Base-by-base conservation (phyloP, 495 filamentous ascomycete genomes). In the Aspergillus diversus region DNA sequence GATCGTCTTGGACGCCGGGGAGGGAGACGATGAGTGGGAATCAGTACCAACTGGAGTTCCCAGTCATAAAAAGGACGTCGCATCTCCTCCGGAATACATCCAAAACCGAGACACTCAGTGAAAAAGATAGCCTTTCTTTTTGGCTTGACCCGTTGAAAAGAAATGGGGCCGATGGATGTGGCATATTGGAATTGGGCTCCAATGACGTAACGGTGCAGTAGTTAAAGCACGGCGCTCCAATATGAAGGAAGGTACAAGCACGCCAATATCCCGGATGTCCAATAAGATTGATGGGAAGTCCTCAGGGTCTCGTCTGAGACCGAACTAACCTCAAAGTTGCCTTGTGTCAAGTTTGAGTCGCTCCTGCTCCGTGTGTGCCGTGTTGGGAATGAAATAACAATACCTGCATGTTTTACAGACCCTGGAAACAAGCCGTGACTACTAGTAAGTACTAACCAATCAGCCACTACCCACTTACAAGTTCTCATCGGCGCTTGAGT, bases 121-220 rank as follows among this genome's bases (percentile, higher is more conserved):
- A 27, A 27, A 27, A 27, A 27, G 21, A 27, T 27, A 2, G 1
- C 21, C 2, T 27, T 27, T 27, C 21, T 27, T 27, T 27, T 27
- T 27, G 21, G 21, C 21, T 27, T 27, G 21, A 27, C 21, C 21
- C 21, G 2, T 27, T 27, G 21, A 43, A 43, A 43, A 43, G 16
- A 49, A 49, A 49, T 16, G 17, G 17, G 17, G 11, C 17, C 39
- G 39, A 43, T 43, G 47, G 27, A 50, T 50, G 47, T 50, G 47
- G 47, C 47, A 50, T 50, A n/a, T 27, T 27, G 47, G 48, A 49
- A 49, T 53, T 58, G 55, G 61, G 54, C 61, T 57, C 31, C 54
- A 58, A 63, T 63, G 61, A 63, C 61, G 61, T 63, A 58, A 46
- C 13, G 47, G 9, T 8, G n/a, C n/a, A 17, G 16, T 50, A 9